Conservation (phyloP, 805 yeast species). For the Lachancea kluyveri region DNA sequence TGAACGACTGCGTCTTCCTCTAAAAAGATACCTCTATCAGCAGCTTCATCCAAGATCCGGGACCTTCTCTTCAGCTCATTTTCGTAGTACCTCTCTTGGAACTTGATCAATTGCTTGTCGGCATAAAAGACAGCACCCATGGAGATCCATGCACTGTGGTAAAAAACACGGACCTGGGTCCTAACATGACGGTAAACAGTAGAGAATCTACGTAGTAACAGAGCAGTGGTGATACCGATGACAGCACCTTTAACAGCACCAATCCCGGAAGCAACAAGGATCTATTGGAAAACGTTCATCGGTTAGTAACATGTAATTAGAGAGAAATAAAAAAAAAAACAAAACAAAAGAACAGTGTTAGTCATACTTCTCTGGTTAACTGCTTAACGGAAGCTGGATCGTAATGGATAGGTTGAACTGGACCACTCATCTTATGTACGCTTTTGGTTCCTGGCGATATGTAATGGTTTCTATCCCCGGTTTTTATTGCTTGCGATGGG, state of each 20-base stretch:
- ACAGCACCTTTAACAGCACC: conserved; percentile 40
- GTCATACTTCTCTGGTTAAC: conserved; percentile 32
- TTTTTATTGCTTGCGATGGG: too few relatives aligned
- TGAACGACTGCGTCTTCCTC: conserved; percentile 29
- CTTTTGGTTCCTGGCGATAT: too few relatives aligned
- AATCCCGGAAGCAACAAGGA: conserved; percentile 33
- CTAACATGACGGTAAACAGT: conserved; percentile 35
- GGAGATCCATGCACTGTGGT: conserved; percentile 37
- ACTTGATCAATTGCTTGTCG: conserved; percentile 34
- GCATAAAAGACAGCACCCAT: conserved; percentile 38
- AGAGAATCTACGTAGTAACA: conserved; percentile 31
- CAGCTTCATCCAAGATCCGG: conserved; percentile 37
- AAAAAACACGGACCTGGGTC: conserved; percentile 36
- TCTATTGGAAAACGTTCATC: conserved; percentile 12
- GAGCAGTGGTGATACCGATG: conserved; percentile 31
- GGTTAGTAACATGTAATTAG: neutral
- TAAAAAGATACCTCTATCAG: conserved; percentile 38
- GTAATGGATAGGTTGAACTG: conserved; percentile 34
- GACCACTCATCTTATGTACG: conserved; percentile 18
- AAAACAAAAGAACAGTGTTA: too few relatives aligned
- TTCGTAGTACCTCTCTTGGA: conserved; percentile 30
- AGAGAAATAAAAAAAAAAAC: neutral
- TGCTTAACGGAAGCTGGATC: conserved; percentile 32
- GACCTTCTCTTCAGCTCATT: conserved; percentile 33
- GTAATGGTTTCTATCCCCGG: too few relatives aligned